A percentile compares a stretch with the other conserved stretches of the same genome.
phyloP scores from a whole-genome alignment of 768 basidiomycete species.

The Termitomyces sp. region DNA sequence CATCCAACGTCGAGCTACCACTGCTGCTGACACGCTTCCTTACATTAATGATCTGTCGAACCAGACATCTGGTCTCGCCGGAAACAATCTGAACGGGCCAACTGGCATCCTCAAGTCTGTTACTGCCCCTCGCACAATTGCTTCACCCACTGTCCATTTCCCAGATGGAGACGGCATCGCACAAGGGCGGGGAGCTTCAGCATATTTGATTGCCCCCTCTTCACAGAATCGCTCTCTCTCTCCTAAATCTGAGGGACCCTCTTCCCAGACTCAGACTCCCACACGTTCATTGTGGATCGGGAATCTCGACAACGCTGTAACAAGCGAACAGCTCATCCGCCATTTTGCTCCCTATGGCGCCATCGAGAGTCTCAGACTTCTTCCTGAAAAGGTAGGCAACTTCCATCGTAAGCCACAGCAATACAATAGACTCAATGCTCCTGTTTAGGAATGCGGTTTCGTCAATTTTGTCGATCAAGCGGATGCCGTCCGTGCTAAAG shows the following conservation, averaged over 20 bases:
- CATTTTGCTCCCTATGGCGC: constrained; percentile 97
- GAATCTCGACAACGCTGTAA: constrained; percentile 91
- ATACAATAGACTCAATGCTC: not conserved
- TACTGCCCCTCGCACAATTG: constrained; percentile 35
- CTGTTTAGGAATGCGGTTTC: constrained; percentile 88
- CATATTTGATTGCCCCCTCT: constrained; percentile 66
- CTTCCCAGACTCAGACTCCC: constrained; percentile 83
- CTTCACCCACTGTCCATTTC: constrained; percentile 62
- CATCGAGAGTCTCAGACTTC: constrained; percentile 89
- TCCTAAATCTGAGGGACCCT: constrained; percentile 69
- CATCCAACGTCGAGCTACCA: constrained; percentile 59
- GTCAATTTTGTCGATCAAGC: constrained; percentile 96
- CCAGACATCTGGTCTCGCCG: constrained; percentile 33
- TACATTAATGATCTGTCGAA: constrained; percentile 55
- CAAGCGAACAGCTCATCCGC: constrained; percentile 90
- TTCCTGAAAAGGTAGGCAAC: constrained; percentile 86
- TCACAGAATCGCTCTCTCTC: constrained; percentile 74
- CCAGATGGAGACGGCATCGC: constrained; percentile 49
- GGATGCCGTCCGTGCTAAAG: constrained; percentile 96
- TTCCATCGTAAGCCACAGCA: constrained; percentile 1
- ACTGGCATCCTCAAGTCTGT: constrained; percentile 56
- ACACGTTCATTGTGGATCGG: constrained; percentile 98
- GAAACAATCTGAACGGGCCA: constrained; percentile 34
- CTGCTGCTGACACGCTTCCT: constrained; percentile 48
- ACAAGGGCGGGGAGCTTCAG: constrained; percentile 47